Conservation (phyloP, 2,329 filamentous ascomycete species). For the Dendryphion nanum region DNA sequence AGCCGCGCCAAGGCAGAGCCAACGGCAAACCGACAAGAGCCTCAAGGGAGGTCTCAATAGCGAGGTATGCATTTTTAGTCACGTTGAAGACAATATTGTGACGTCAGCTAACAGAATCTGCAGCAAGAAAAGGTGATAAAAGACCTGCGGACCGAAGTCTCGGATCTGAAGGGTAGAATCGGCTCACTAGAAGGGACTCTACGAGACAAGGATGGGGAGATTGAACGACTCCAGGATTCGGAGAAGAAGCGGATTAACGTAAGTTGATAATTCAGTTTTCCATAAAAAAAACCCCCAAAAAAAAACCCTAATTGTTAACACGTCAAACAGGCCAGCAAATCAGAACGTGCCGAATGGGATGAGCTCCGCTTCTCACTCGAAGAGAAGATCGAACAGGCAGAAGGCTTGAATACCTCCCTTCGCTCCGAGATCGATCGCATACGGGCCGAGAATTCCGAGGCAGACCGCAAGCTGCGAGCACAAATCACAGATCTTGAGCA, state of each 20-base stretch:
- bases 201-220: conserved; percentile 69
- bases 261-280: conserved; percentile 10
- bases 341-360: conserved; percentile 70
- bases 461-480: conserved; percentile 61
- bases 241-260: conserved; percentile 54
- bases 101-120: conserved; percentile 9
- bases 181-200: conserved; percentile 68
- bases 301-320: not conserved
- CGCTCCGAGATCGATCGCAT: conserved; percentile 76
- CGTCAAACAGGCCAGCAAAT: conserved; percentile 45
- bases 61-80: too few species aligned
- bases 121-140: conserved; percentile 52
- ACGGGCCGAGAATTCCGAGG: conserved; percentile 64
- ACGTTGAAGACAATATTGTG: conserved; percentile 16
- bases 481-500: conserved; percentile 57
- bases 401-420: conserved; percentile 75
- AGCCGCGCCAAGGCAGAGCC: conserved; percentile 31
- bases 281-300: not conserved
- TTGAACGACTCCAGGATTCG: conserved; percentile 59
- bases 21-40: conserved; percentile 46
- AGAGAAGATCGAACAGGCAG: conserved; percentile 69
- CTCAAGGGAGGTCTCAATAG: conserved; percentile 16
- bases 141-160: conserved; percentile 77
- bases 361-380: conserved; percentile 67
- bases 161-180: conserved; percentile 71